A percentile compares a stretch with the other conserved stretches of the same genome.
phyloP scores from a whole-genome alignment of 441 rosid genomes.

The Raphanus hybrid region DNA sequence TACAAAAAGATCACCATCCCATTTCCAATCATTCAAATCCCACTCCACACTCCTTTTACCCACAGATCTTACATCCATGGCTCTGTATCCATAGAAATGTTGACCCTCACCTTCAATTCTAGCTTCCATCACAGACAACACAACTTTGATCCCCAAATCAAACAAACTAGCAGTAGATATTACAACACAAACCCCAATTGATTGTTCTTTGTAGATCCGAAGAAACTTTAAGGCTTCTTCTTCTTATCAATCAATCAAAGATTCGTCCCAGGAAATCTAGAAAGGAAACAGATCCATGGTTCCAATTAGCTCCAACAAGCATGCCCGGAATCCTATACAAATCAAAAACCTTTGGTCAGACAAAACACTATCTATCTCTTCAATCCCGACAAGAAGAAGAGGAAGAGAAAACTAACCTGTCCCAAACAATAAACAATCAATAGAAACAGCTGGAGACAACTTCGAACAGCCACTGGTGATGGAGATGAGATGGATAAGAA shows the following conservation, averaged over 20 bases:
- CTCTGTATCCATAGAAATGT: conserved; percentile 57
- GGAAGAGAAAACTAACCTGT: conserved; percentile 31
- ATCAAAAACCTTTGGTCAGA: conserved; percentile 30
- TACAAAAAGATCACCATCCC: conserved; percentile 95
- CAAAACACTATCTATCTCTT: conserved; percentile 19
- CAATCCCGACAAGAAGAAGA: conserved; percentile 7
- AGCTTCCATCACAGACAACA: conserved; percentile 65
- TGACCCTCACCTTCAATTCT: conserved; percentile 65
- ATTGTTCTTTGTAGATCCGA: conserved; percentile 45
- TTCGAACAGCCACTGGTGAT: conserved; percentile 30
- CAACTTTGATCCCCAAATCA: conserved; percentile 15
- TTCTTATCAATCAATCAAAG: conserved; percentile 70
- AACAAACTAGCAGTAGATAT: neutral
- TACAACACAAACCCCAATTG: neutral
- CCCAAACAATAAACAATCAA: neutral
- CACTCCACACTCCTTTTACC: conserved; percentile 81
- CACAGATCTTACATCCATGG: conserved; percentile 44
- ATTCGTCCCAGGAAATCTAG: conserved; percentile 71
- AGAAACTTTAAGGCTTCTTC: conserved; percentile 30
- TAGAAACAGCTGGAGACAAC: conserved; percentile 20
- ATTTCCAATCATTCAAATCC: conserved; percentile 96
- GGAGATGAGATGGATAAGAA: conserved; percentile 10
- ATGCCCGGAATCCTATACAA: conserved; percentile 44
- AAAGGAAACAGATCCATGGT: conserved; percentile 70
- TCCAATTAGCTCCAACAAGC: conserved; percentile 67